Conservation (phyloP, 116 monocot genomes). For the Dioscorea cayenensis region DNA sequence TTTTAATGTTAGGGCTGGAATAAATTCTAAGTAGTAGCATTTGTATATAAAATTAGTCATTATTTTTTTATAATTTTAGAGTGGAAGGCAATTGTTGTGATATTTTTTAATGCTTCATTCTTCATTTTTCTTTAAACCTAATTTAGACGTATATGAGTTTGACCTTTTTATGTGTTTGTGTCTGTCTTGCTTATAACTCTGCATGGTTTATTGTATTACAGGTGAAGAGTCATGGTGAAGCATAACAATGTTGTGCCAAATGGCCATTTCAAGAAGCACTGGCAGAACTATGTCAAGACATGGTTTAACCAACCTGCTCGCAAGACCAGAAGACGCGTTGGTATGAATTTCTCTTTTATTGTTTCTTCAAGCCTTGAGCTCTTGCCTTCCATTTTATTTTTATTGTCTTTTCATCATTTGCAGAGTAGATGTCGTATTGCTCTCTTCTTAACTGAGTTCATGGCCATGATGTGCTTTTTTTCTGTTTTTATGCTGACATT, state of each 20-base stretch:
- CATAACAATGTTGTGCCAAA: conserved; percentile 48
- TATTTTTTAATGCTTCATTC: too few species aligned
- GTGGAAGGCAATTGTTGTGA: too few species aligned
- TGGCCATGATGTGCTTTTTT: too few species aligned
- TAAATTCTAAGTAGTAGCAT: too few species aligned
- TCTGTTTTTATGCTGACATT: neutral
- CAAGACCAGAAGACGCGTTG: conserved; percentile 30
- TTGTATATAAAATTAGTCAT: too few species aligned
- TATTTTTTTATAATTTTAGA: too few species aligned
- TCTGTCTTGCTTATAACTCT: too few species aligned
- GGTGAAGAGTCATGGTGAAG: conserved; percentile 26
- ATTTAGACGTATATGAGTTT: too few species aligned
- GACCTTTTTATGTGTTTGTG: too few species aligned
- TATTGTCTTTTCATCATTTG: neutral
- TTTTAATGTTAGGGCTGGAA: too few species aligned
- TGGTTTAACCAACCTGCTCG: conserved; percentile 58
- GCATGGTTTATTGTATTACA: neutral
- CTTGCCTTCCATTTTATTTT: neutral
- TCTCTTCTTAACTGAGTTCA: neutral
- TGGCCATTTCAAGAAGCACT: conserved; percentile 56
- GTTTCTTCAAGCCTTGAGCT: neutral
- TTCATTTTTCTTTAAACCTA: too few species aligned
- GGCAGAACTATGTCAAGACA: conserved; percentile 55
- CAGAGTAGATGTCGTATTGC: neutral
- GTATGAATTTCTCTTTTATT: conserved; percentile 2